phyloP scores from a whole-genome alignment of 192 early-diverging fungal genomes.

The Gryganskiella cystojenkinii region DNA sequence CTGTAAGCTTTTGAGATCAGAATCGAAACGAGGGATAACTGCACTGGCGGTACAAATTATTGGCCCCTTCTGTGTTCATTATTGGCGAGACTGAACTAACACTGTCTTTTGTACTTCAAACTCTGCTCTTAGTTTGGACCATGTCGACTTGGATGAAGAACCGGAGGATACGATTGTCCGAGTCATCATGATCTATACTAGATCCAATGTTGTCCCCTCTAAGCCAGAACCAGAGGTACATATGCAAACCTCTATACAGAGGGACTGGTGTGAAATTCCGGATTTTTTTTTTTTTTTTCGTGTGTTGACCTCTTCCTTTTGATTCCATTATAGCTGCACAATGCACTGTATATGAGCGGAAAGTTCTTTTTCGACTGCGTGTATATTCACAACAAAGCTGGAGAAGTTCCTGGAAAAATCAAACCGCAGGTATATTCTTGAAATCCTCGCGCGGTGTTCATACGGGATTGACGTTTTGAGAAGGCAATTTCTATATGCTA shows the following conservation, averaged over 20 bases:
- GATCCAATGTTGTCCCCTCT: constrained; percentile 40
- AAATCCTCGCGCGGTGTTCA: background rate
- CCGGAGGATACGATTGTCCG: constrained; percentile 17
- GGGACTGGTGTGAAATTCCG: background rate
- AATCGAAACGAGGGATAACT: too few species aligned
- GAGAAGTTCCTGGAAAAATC: constrained; percentile 20
- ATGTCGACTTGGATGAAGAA: constrained; percentile 18
- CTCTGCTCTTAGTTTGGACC: constrained; percentile 24
- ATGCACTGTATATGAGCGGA: constrained; percentile 10
- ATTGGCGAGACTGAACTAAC: background rate
- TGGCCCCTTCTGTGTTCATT: background rate
- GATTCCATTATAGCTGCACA: constrained; percentile 13
- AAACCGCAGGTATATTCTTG: constrained; percentile 38
- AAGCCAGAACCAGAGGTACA: constrained; percentile 27
- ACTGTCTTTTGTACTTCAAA: background rate
- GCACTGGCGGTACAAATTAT: too few species aligned
- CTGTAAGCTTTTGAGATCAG: background rate
- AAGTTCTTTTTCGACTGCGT: constrained; percentile 39
- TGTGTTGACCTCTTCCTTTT: background rate
- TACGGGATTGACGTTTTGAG: too few species aligned
- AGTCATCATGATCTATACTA: constrained; percentile 41
- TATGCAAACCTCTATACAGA: background rate
- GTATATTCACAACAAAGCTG: constrained; percentile 40
- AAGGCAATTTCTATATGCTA: background rate
- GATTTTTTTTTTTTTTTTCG: background rate